phyloP scores from a whole-genome alignment of 257 asterid genomes.

The Salvia miltiorrhiza region DNA sequence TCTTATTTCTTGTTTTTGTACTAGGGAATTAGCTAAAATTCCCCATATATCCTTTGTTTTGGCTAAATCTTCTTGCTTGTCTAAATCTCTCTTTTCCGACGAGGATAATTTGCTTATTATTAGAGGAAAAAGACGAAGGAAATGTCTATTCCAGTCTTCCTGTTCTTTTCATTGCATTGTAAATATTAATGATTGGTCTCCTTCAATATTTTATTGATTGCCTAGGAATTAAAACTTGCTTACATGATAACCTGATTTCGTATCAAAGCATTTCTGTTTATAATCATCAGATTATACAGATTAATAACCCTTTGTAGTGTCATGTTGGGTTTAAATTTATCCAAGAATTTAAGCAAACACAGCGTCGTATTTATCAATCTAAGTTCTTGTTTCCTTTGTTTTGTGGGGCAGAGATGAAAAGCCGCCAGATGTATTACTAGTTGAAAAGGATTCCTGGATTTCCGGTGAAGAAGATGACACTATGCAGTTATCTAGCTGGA shows the following conservation, averaged over 20 bases:
- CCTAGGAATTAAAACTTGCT: too few species aligned
- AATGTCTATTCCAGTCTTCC: not conserved
- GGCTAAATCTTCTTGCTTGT: not conserved
- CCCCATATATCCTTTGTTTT: not conserved
- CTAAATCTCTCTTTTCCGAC: not conserved
- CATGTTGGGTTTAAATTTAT: not conserved
- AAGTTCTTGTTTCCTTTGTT: not conserved
- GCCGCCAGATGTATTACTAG: conserved; percentile 64
- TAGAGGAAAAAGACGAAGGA: not conserved
- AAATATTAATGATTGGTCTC: too few species aligned
- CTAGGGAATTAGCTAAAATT: too few species aligned
- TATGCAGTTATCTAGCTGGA: conserved; percentile 33
- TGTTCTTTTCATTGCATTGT: not conserved
- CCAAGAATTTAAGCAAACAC: not conserved
- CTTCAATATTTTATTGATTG: too few species aligned
- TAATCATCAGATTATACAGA: too few species aligned
- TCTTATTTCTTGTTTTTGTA: not conserved
- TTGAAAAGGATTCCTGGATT: conserved; percentile 83
- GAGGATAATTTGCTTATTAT: not conserved
- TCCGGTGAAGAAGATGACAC: conserved; percentile 47
- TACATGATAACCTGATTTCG: too few species aligned
- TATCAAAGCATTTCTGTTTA: not conserved
- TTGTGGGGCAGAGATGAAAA: conserved; percentile 41
- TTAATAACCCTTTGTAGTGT: not conserved
- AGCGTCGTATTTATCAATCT: not conserved